Percentiles rank a stretch among this genome's conserved stretches.
Conservation (phyloP, 148 eudicot species). For the Cornus controversa region DNA sequence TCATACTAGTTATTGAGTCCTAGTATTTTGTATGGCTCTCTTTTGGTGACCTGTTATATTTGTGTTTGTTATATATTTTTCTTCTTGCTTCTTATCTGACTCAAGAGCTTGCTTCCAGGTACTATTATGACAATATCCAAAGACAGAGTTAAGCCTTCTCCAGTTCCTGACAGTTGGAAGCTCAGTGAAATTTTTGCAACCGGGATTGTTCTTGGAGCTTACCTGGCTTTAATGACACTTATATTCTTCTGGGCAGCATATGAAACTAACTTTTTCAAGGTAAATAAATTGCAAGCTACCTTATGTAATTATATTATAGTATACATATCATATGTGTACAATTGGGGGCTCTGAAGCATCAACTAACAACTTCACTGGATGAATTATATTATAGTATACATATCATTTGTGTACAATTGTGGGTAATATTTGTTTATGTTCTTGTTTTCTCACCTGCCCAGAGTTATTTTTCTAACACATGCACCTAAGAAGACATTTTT, state of each 20-base stretch:
- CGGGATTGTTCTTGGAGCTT: slow-evolving; percentile 55
- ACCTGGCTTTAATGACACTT: slow-evolving; percentile 59
- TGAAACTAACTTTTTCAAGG: slow-evolving; percentile 65
- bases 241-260: slow-evolving; percentile 59
- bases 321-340: not conserved
- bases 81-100: not conserved
- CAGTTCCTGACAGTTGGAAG: slow-evolving; percentile 72
- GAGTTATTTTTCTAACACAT: no score
- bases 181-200: slow-evolving; percentile 71
- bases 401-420: not conserved
- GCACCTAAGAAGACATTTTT: not conserved
- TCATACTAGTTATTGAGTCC: not conserved
- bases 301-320: not conserved
- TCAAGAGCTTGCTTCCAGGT: slow-evolving; percentile 25
- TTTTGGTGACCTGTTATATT: not conserved
- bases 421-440: not conserved
- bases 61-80: not conserved
- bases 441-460: not conserved
- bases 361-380: not conserved
- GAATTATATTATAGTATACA: not conserved
- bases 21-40: not conserved
- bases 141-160: slow-evolving; percentile 73
- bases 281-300: slow-evolving; percentile 28
- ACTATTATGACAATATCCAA: slow-evolving; percentile 80
- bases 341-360: no score